A percentile compares a stretch with the other conserved stretches of the same genome.
Evolutionary conservation across 2,329 filamentous ascomycete species (phyloP).

Genomic region (Aspergillus niger): DNA sequence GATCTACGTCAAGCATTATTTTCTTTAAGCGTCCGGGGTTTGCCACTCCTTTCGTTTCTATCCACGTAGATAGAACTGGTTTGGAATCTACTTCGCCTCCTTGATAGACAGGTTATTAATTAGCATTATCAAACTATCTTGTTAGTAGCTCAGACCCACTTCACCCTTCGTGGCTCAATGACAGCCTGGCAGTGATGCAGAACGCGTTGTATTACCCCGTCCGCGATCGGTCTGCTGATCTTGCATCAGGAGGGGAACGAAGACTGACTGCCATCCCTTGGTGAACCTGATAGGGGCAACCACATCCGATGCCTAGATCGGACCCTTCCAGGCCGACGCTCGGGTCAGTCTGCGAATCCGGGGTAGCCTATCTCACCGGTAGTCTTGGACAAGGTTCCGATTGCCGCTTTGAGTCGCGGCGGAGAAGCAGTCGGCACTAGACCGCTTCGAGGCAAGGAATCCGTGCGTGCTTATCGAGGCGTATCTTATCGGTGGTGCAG

Average conservation of each 20-base stretch:
- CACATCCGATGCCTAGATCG: neutral
- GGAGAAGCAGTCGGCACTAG: neutral
- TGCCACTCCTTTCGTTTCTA: neutral
- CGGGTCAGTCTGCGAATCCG: neutral
- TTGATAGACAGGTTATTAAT: neutral
- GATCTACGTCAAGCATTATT: conserved; percentile 24
- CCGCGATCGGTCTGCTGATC: neutral
- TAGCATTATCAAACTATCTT: neutral
- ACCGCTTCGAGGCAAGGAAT: neutral
- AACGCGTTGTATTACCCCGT: conserved; percentile 1
- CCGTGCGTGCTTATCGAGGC: conserved; percentile 1
- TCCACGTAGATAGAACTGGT: neutral
- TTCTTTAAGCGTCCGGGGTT: neutral
- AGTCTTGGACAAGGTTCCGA: neutral
- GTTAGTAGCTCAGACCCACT: neutral
- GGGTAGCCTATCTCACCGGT: neutral
- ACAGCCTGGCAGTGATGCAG: neutral
- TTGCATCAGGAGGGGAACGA: neutral
- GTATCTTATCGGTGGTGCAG: neutral
- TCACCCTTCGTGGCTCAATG: neutral
- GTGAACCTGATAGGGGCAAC: neutral
- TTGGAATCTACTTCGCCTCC: neutral
- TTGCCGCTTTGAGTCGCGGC: neutral
- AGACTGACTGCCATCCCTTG: neutral
- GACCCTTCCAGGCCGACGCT: neutral